phyloP scores from a whole-genome alignment of 1,284 basidiomycete genomes.

The Tylopilus sp. region DNA sequence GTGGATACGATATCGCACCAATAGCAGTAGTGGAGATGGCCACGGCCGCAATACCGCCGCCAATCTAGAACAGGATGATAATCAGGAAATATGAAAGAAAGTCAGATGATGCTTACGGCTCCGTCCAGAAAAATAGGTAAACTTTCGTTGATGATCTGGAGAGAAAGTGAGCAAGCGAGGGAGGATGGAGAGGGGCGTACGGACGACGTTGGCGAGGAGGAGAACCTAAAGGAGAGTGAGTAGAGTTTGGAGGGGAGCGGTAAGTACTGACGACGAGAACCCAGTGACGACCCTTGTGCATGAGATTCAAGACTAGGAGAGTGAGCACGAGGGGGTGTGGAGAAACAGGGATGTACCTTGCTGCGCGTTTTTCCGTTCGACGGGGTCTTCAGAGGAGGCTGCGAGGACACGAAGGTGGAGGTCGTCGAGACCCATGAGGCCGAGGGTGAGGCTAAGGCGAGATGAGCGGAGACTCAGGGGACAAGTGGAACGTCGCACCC shows the following conservation, averaged over 20 bases:
- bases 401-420: slow-evolving; percentile 91
- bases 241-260: not conserved
- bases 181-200: slow-evolving; percentile 37
- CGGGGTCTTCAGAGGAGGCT: slow-evolving; percentile 79
- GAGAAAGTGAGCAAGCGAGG: slow-evolving; percentile 21
- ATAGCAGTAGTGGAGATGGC: slow-evolving; percentile 88
- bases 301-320: slow-evolving; percentile 74
- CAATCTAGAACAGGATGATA: slow-evolving; percentile 61
- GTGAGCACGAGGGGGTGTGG: slow-evolving; percentile 5
- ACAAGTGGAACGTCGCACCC: slow-evolving; percentile 58
- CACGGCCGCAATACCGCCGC: slow-evolving; percentile 88
- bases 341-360: slow-evolving; percentile 59
- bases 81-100: not conserved
- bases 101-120: slow-evolving; percentile 63
- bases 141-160: slow-evolving; percentile 89
- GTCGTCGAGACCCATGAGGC: slow-evolving; percentile 95
- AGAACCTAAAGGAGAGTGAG: slow-evolving; percentile 65
- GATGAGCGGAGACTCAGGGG: not conserved
- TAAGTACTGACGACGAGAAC: slow-evolving; percentile 82
- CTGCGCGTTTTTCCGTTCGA: slow-evolving; percentile 76
- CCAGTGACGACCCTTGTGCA: slow-evolving; percentile 92
- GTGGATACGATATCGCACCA: slow-evolving; percentile 54
- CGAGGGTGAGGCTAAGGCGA: slow-evolving; percentile 75
- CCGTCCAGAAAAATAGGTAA: slow-evolving; percentile 95
- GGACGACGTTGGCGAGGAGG: slow-evolving; percentile 86